These are phyloP conservation scores for Smithsoniella earleae DNA, from an alignment of 163 green algal species.

Conservation along the genomic window DNA sequence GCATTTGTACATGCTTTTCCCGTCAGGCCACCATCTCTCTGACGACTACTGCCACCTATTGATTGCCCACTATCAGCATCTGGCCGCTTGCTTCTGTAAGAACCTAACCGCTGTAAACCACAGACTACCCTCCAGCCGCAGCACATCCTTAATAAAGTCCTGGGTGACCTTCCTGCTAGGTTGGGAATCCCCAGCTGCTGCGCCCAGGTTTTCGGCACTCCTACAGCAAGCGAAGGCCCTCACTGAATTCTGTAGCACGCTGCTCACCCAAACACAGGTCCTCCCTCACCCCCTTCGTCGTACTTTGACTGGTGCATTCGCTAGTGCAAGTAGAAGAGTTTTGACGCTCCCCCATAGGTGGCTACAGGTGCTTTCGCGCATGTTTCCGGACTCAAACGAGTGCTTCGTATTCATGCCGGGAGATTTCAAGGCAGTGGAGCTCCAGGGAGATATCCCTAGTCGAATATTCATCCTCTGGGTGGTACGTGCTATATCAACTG, in stretches of 20 bases:
- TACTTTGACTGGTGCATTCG: background rate
- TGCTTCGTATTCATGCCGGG: conserved; percentile 15
- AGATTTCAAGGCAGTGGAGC: background rate
- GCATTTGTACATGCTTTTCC: conserved; percentile 24
- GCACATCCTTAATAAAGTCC: background rate
- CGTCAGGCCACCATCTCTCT: conserved; percentile 26
- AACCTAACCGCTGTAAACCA: background rate
- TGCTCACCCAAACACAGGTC: conserved; percentile 29
- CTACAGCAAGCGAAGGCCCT: background rate
- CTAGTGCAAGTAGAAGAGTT: background rate
- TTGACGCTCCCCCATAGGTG: background rate
- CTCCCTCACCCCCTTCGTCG: background rate
- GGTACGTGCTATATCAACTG: too few species aligned
- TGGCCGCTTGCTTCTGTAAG: background rate
- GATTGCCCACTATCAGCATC: background rate
- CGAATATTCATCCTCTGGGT: conserved; percentile 23
- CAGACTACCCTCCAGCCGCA: background rate
- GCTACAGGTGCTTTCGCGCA: conserved; percentile 20
- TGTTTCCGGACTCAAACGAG: conserved; percentile 3
- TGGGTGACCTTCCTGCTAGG: conserved; percentile 26
- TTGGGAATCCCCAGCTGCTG: conserved; percentile 12
- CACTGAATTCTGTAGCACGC: background rate
- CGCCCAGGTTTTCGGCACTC: background rate
- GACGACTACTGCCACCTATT: conserved; percentile 30
- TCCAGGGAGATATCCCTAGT: conserved; percentile 5